Base-by-base conservation (phyloP, 225 moss, liverwort and hornwort genomes). In the Thuidium tamariscinum region DNA sequence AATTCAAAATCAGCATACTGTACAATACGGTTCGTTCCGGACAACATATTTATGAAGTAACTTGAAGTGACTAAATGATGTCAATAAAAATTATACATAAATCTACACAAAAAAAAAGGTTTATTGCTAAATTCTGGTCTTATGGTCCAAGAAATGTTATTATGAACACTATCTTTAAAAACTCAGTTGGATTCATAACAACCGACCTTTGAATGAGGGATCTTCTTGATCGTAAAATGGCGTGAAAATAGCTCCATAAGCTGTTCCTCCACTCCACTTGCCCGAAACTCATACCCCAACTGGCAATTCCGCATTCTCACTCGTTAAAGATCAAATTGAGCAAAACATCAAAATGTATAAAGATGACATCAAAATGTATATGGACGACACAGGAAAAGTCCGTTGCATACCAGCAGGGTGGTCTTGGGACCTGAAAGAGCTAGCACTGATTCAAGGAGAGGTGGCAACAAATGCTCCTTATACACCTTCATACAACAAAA, bases 211-310 rank as follows among this genome's bases (percentile, higher is more conserved):
- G 95, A 84, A 93, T 95, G 98, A 34, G 89, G 82, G 18, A 98
- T 92, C 81, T 94, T 95, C 87, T 95, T 98, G 20, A 95, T 93
- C 68, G 87, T 82, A 74, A 98, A 98, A 81, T 96, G 93, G 66
- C 88, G 89, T 20, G 91, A 91, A 90, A 95, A 95, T 17, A 96
- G 83, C 56, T 95, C 87, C 41, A 92, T 85, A 34, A 98, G 92
- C 70, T 94, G 91, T 74, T 96, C 98, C 61, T 93, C 93, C 81
- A 91, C 98, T 85, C 95, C 96, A 85, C 92, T 94, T 62, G 92
- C 93, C 85, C 98, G 93, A 88, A 98, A 98, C 79, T 98, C 98
- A 79, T 98, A 98, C 22, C 96, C 96, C 69, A 98, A 90, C 97
- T 97, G 91, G 83, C 57, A 82, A 85, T 36, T 71, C 63, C 82